Base-by-base conservation (phyloP, 2,329 filamentous ascomycete genomes). In the Colletotrichum camelliae region DNA sequence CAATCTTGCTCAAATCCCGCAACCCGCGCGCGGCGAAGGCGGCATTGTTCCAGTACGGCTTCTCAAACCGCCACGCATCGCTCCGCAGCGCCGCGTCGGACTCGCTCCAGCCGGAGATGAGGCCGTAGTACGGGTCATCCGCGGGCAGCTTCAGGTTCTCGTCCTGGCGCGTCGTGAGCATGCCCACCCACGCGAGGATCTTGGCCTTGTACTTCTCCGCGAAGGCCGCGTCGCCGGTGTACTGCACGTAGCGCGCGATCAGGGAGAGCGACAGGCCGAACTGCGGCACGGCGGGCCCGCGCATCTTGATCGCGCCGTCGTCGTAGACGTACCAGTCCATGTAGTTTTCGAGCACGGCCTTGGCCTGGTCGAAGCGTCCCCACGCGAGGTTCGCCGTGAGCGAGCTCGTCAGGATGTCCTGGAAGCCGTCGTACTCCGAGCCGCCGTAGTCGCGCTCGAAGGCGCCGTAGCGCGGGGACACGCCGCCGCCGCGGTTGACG, bases 311-410 rank as follows among this genome's bases (percentile, higher is more conserved):
- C 18, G 35, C 67, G 57, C 67, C 67, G 37, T 82, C 82, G 65
- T 87, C 78, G 21, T 82, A 79, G 64, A 86, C 81, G 75, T 87
- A 85, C 86, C 85, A 87, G 77, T 88, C 86, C 68, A 86, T 82
- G 78, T 87, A 70, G 2, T 70, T 70, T 29, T 70, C 67, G 2
- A 70, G 37, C 7, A 70, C 27, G 0, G n/a, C n/a, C 16, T 55
- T 62, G 5, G 67, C 67, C 24, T 70, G 67, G 1, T 35, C 18
- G 7, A 70, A 64, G 5, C 67, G 67, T 10, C 67, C 67, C 67
- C 67, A 70, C 6, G 29, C 67, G 27, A 70, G 58, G 29, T 70
- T 70, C 1, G 67, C 67, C n/a, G 27, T 52, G 29, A 64, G 37
- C 7, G 67, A 70, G 27, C 37, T 64, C 27, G 67, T 64, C 27